A percentile compares a stretch with the other conserved stretches of the same genome.
Evolutionary conservation across 345 rosid species (phyloP).

Genomic region (Brassica nigra): DNA sequence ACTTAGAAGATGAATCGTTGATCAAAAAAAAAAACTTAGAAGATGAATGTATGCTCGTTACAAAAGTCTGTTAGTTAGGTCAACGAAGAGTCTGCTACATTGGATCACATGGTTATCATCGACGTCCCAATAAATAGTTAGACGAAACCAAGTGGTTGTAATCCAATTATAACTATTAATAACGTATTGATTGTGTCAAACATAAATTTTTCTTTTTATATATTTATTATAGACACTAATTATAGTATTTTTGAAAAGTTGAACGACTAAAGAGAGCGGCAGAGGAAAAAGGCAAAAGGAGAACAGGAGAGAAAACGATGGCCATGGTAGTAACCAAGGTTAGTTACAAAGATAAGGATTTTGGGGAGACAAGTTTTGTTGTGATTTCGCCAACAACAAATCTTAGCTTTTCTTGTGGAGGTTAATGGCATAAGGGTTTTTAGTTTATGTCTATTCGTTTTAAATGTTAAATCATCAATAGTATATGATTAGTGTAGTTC

Average conservation of each 20-base stretch:
- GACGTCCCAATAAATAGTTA: neutral
- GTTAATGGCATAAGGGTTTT: neutral
- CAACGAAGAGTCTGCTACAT: neutral
- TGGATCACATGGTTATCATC: too few species aligned
- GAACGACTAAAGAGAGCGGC: conserved; percentile 8
- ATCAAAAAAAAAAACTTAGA: neutral
- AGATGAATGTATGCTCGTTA: neutral
- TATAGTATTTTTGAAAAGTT: conserved; percentile 4
- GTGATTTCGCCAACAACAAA: conserved; percentile 20
- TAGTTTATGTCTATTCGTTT: neutral
- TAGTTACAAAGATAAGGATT: neutral
- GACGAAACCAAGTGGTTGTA: neutral
- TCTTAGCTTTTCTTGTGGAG: neutral
- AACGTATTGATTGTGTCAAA: neutral
- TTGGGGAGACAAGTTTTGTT: conserved; percentile 9
- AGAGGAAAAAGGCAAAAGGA: neutral
- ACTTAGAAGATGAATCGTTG: neutral
- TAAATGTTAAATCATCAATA: neutral
- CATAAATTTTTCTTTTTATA: neutral
- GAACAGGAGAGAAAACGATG: neutral
- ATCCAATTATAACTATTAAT: neutral
- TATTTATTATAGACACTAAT: neutral
- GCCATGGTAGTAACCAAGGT: conserved; percentile 7
- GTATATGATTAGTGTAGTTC: neutral
- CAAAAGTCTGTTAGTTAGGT: too few species aligned